Conservation (phyloP, 441 rosid species). For the Viola pubescens region DNA sequence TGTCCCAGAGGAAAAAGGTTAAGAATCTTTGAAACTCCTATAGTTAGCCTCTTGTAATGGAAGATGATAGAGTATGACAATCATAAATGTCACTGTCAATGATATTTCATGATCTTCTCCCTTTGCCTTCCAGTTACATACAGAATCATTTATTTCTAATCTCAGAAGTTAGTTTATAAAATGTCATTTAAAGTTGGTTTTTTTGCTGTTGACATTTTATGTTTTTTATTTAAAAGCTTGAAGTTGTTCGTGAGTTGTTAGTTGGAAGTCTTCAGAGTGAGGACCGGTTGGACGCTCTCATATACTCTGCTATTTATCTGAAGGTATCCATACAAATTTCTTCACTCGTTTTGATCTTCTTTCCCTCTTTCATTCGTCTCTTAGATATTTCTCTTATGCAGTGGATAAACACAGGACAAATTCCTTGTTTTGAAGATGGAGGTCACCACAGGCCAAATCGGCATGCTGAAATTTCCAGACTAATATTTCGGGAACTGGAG, state of each 20-base stretch:
- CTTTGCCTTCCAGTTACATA: background rate
- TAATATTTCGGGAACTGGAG: slow-evolving; percentile 83
- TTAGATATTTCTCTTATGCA: slow-evolving; percentile 37
- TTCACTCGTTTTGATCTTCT: slow-evolving; percentile 11
- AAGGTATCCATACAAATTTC: slow-evolving; percentile 47
- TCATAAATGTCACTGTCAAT: background rate
- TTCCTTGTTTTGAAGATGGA: slow-evolving; percentile 95
- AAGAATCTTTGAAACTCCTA: background rate
- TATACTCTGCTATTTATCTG: slow-evolving; percentile 71
- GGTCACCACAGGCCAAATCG: slow-evolving; percentile 93
- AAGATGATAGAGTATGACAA: background rate
- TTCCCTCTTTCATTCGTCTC: slow-evolving; percentile 14
- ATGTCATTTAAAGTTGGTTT: background rate
- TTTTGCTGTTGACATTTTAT: slow-evolving; percentile 13
- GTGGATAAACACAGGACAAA: slow-evolving; percentile 99
- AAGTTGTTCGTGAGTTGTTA: slow-evolving; percentile 64
- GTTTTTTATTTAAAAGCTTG: slow-evolving; percentile 53
- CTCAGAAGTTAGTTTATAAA: background rate
- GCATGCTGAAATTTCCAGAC: slow-evolving; percentile 96
- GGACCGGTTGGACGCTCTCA: slow-evolving; percentile 67
- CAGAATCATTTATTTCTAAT: background rate
- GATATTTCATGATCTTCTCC: background rate
- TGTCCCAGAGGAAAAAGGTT: slow-evolving; percentile 60
- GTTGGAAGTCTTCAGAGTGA: slow-evolving; percentile 51
- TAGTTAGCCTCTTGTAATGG: background rate